Base-by-base conservation (phyloP, 116 monocot species). In the Thalassia testudinum region DNA sequence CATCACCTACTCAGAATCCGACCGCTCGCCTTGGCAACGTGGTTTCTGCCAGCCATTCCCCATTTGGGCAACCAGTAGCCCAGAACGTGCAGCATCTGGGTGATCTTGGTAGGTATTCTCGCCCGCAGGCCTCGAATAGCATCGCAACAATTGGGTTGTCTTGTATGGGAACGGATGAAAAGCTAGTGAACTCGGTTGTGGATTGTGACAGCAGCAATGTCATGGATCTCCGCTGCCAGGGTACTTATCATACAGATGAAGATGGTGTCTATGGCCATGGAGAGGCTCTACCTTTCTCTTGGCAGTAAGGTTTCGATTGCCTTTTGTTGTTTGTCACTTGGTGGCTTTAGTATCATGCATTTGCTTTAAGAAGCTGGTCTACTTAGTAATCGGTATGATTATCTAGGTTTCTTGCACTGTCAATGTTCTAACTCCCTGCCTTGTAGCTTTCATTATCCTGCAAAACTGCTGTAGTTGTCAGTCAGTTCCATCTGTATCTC, bases 1-100 rank as follows among this genome's bases (percentile, higher is more conserved):
- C 91, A 91, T 81, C 85, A 49, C 62, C 81, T 12, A 49, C 64
- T 24, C 72, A 65, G 20, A 47, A 52, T 50, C 43, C 58, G n/a
- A 38, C 5, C 38, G 45, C 43, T 51, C 48, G 34, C 43, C 49
- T 65, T n/a, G 60, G 57, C 60, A 47, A 61, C 15, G 43, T 44
- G 26, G 45, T 59, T 7, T 37, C 52, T 1, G 70, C 66, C 61
- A 47, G 67, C 21, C 58, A 62, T 25, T 63, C 73, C 48, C 70
- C 71, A 0, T 21, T 66, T 44, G 62, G 54, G 7, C 81, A 78
- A 58, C 65, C 85, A 1, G 16, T 85, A 49, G 53, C 52, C 29
- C 26, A 71, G 17, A 26, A 17, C 21, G 13, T 38, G 55, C 28
- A 64, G 12, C 53, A 67, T 11, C 24, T 58, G 14, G 44, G 64